These are phyloP conservation scores for Torulaspora globosa DNA, from an alignment of 1,139 yeast species.

Conservation along the genomic window DNA sequence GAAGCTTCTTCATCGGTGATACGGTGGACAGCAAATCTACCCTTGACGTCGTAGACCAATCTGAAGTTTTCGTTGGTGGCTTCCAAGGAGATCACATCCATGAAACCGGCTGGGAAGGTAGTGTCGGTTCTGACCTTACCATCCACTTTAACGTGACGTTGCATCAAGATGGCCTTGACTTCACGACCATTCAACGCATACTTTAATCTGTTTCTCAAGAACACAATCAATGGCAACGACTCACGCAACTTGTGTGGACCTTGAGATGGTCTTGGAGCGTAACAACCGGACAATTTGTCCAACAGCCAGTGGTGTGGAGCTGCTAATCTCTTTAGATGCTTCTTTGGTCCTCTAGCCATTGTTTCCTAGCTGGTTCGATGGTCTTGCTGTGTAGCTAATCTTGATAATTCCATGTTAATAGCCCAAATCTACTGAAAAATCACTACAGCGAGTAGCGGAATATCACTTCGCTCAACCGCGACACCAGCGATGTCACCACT, in stretches of 20 bases:
- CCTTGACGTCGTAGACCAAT: constrained; percentile 95
- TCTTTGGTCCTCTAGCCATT: constrained; percentile 98
- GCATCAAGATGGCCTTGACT: constrained; percentile 98
- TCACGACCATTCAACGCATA: constrained; percentile 99
- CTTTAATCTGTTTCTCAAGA: constrained; percentile 99
- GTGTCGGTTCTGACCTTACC: constrained; percentile 99
- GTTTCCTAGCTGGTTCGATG: constrained; percentile 38
- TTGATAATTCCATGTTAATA: constrained; percentile 1
- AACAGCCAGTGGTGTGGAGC: constrained; percentile 99
- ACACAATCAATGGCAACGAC: constrained; percentile 95
- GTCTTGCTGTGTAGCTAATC: constrained; percentile 6
- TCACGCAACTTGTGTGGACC: constrained; percentile 99
- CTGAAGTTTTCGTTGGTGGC: constrained; percentile 99
- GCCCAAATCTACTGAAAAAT: constrained; percentile 1
- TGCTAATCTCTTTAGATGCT: constrained; percentile 96
- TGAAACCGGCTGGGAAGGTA: constrained; percentile 98
- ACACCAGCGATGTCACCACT: neutral
- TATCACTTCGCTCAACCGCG: neutral
- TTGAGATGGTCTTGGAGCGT: constrained; percentile 99
- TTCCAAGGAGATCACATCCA: constrained; percentile 95
- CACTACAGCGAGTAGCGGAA: neutral
- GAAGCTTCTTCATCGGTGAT: constrained; percentile 97
- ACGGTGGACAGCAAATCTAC: constrained; percentile 99
- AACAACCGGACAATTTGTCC: constrained; percentile 99
- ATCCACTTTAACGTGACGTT: constrained; percentile 98